A percentile compares a stretch with the other conserved stretches of the same genome.
These are phyloP conservation scores for Lichtheimia corymbifera DNA, from an alignment of 371 early-diverging fungal species.

Conservation along the genomic window DNA sequence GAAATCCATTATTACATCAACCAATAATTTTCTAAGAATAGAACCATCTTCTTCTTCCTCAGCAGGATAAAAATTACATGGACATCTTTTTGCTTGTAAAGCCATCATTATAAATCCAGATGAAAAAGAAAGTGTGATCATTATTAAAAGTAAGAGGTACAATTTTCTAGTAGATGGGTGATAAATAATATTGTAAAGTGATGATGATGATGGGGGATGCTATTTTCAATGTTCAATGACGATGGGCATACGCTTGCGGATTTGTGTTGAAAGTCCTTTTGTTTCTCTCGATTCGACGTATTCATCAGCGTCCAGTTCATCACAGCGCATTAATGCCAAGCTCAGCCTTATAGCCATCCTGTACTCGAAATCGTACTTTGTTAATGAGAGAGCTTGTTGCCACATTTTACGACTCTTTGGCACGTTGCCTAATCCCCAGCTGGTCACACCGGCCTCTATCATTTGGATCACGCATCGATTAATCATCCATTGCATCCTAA, in stretches of 20 bases:
- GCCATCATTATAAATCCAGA: no score
- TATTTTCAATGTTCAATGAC: no score
- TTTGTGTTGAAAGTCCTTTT: constrained; percentile 38
- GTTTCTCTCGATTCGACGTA: constrained; percentile 24
- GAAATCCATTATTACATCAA: no score
- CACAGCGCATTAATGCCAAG: constrained; percentile 41
- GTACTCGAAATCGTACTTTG: constrained; percentile 66
- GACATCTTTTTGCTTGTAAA: no score
- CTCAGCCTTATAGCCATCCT: constrained; percentile 49
- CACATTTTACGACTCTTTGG: constrained; percentile 52
- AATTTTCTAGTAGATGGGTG: no score
- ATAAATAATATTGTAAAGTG: no score
- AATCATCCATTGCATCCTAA: neutral
- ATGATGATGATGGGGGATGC: no score
- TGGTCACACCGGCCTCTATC: constrained; percentile 62
- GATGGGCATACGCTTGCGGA: constrained; percentile 52
- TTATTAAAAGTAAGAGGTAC: no score
- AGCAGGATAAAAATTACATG: no score
- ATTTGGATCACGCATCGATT: neutral
- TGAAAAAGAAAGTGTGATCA: no score
- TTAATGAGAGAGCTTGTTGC: constrained; percentile 54
- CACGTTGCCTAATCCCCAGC: constrained; percentile 49
- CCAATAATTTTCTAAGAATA: no score
- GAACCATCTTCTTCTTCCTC: no score
- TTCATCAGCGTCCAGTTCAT: constrained; percentile 36